Base-by-base conservation (phyloP, 75 land plant species). In the Cupressus sempervirens region DNA sequence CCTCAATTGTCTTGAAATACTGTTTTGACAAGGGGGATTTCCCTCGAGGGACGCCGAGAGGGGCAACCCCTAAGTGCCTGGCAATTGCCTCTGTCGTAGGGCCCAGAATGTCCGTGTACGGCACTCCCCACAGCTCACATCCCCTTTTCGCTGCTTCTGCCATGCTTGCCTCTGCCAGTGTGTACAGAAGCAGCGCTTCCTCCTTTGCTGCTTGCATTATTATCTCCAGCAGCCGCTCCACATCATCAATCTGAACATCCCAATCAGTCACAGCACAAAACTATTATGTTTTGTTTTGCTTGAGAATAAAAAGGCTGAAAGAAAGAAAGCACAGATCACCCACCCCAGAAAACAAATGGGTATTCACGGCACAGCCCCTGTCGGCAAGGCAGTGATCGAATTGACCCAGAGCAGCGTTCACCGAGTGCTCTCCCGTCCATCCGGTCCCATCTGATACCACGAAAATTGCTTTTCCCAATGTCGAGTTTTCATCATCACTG, bases 381-480 rank as follows among this genome's bases (percentile, higher is more conserved):
- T 98, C 95, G 53, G 90, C 93, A 54, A 98, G 87, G 79, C 99
- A 96, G 83, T 93, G 88, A 70, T 96, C 95, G 83, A 98, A 98
- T 88, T 98, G 99, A 40, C 98, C 99, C 80, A 98, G 84, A 32
- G 99, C 99, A 16, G 99, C 96, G 54, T 91, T 92, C 70, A 98
- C 96, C n/a, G 95, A 89, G 45, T 98, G 94, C 86, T 96, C 96
- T 76, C 90, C 98, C 84, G 99, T 98, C 99, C 98, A 98, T 7
- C 99, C 98, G 2, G 99, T 98, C 10, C 99, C 99, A 83, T 96
- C 99, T 4, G 99, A 98, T 11, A 98, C 92, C 98, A 98, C 91
- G 86, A 93, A 98, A 40, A 98, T 93, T 32, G 88, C 83, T 89
- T 93, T 95, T 75, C 85, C 94, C 5, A 48, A 87, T 6, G n/a